These are phyloP conservation scores for Claviceps arundinis DNA, from an alignment of 2,329 filamentous ascomycete genomes.

Conservation along the genomic window DNA sequence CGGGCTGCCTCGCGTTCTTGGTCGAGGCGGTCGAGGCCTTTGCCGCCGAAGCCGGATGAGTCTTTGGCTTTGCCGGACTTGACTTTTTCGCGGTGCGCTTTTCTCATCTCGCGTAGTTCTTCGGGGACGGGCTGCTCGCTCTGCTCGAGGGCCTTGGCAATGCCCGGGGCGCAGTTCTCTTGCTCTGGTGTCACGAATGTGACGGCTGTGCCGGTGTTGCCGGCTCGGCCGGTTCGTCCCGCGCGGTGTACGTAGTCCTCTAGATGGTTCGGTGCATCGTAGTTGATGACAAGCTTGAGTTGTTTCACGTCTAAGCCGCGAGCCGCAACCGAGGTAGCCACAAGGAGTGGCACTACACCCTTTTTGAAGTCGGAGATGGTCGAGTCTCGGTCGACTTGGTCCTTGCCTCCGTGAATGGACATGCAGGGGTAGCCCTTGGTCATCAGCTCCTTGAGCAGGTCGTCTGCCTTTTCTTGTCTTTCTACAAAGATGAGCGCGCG, in stretches of 20 bases:
- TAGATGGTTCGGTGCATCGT: conserved; percentile 82
- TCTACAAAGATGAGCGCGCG: conserved; percentile 86
- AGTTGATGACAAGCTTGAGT: conserved; percentile 90
- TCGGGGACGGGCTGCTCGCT: conserved; percentile 76
- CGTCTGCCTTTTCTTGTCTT: conserved; percentile 79
- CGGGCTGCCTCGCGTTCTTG: conserved; percentile 81
- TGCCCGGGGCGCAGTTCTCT: conserved; percentile 77
- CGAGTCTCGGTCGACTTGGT: conserved; percentile 84
- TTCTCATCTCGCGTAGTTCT: conserved; percentile 49
- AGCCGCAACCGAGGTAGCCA: conserved; percentile 90
- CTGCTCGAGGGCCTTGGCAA: conserved; percentile 83
- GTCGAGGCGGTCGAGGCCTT: conserved; percentile 83
- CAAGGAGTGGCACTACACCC: conserved; percentile 75
- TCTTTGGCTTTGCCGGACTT: conserved; percentile 86
- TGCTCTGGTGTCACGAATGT: conserved; percentile 89
- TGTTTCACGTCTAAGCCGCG: conserved; percentile 93
- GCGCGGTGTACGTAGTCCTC: conserved; percentile 95
- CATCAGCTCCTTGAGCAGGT: conserved; percentile 63
- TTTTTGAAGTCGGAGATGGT: conserved; percentile 90
- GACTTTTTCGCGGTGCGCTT: conserved; percentile 75
- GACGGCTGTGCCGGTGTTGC: conserved; percentile 86
- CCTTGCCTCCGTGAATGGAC: conserved; percentile 88
- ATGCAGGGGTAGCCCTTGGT: conserved; percentile 80
- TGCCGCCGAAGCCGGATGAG: conserved; percentile 83
- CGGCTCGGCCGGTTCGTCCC: conserved; percentile 85